Percentiles rank a stretch among this genome's conserved stretches.
Evolutionary conservation across 2,329 filamentous ascomycete species (phyloP).

Genomic region (Ophiostoma ulmi): DNA sequence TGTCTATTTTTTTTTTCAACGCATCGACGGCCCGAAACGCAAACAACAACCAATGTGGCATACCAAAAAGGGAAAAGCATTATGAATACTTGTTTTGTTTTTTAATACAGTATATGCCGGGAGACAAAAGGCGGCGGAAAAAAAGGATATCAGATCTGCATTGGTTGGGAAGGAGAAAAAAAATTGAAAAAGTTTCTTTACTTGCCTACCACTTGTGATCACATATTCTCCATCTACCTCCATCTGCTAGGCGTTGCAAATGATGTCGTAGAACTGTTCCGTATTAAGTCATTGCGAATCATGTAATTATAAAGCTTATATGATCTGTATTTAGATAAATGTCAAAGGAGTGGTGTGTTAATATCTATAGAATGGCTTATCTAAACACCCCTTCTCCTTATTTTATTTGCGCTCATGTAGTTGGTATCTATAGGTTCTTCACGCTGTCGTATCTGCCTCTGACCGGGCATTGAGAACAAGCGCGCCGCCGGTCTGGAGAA

Average conservation of each 20-base stretch:
- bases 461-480: constrained; percentile 33
- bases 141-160: not conserved
- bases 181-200: not conserved
- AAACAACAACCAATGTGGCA: not conserved
- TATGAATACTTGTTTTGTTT: not conserved
- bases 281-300: too few species aligned
- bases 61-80: not conserved
- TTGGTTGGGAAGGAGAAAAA: constrained; percentile 8
- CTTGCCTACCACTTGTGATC: not conserved
- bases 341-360: not conserved
- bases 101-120: not conserved
- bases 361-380: not conserved
- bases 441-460: constrained; percentile 16
- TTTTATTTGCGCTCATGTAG: not conserved
- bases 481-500: constrained; percentile 48
- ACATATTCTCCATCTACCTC: not conserved
- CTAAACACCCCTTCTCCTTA: not conserved
- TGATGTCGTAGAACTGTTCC: too few species aligned
- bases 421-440: not conserved
- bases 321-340: not conserved
- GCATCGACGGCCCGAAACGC: not conserved
- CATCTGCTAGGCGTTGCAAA: too few species aligned
- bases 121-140: not conserved
- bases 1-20: constrained; percentile 12
- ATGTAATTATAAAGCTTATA: not conserved